Base-by-base conservation (phyloP, 2,329 filamentous ascomycete genomes). In the Fusarium agapanthi region DNA sequence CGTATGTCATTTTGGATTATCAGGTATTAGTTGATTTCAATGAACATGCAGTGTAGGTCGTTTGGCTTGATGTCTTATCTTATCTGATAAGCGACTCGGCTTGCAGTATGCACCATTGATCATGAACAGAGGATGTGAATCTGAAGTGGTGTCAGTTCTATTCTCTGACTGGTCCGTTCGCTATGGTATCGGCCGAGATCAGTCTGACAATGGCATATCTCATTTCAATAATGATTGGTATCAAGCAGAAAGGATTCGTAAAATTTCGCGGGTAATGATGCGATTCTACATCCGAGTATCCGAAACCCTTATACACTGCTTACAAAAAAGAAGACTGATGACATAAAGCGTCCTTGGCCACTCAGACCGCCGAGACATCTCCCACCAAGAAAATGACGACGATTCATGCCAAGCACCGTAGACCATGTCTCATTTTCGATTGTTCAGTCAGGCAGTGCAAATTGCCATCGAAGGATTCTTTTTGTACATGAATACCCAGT, bases 241-340 rank as follows among this genome's bases (percentile, higher is more conserved):
- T 2, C 40, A 5, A 35, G 40, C 0, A 1, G 14, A 24, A 18
- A 35, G 18, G 12, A 13, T 8, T 22, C 6, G 14, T 22, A 4
- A 0, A 13, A 14, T 22, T 22, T 28, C 4, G 2, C 6, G 22
- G 7, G 0, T 2, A 0, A n/a, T 12, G 24, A 13, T 48, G 28
- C 5, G 7, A 20, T 11, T 0, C 11, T 15, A 50, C 15, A 20
- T 20, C 41, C 32, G 30, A 48, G 40, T 22, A 48, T n/a, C 24
- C 11, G 55, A n/a, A 3, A 0, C 12, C 5, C 24, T 37, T 37
- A 8, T 34, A 30, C 32, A 18, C 18, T 40, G 22, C 14, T 34
- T 40, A 11, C 12, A 8, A 22, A 20, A 20, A 26, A 13, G n/a
- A 14, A 18, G 1, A 32, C 26, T 10, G 15, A 55, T 56, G 35